Conservation (phyloP, 1,284 basidiomycete genomes). For the Amylostereum areolatum region DNA sequence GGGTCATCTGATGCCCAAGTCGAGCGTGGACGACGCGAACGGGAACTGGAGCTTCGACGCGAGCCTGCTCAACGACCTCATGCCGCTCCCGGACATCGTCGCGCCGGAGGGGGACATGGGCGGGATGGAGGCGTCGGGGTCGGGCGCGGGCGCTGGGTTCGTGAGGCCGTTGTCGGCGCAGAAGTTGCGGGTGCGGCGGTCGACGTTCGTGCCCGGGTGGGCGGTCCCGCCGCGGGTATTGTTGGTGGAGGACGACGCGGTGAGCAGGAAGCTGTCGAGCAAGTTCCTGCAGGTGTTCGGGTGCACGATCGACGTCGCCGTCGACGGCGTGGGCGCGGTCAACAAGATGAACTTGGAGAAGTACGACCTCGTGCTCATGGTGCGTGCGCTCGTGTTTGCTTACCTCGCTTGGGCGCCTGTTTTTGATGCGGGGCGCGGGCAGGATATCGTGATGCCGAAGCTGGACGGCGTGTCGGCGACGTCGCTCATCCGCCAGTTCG, state of each 20-base stretch:
- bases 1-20: conserved; percentile 68
- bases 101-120: conserved; percentile 20
- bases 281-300: conserved; percentile 96
- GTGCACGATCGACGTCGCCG: conserved; percentile 90
- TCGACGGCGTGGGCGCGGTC: conserved; percentile 90
- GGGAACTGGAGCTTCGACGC: conserved; percentile 56
- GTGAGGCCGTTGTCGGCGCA: conserved; percentile 21
- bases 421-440: conserved; percentile 10
- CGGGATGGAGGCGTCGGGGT: conserved; percentile 8
- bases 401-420: conserved; percentile 6
- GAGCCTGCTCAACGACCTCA: conserved; percentile 16
- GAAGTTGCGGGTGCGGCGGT: conserved; percentile 61
- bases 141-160: conserved; percentile 11
- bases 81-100: conserved; percentile 9
- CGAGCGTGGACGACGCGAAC: conserved; percentile 42
- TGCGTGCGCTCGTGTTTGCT: conserved; percentile 30
- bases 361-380: conserved; percentile 94
- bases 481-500: conserved; percentile 89
- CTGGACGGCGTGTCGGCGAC: conserved; percentile 89
- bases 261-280: conserved; percentile 81
- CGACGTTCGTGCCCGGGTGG: conserved; percentile 86
- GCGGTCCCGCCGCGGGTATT: conserved; percentile 82
- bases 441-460: conserved; percentile 96
- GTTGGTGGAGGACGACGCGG: conserved; percentile 93
- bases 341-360: conserved; percentile 95